Percentiles rank a stretch among this genome's conserved stretches.
These are phyloP conservation scores for Boletus rex-veris DNA, from an alignment of 768 basidiomycete species.

Conservation along the genomic window DNA sequence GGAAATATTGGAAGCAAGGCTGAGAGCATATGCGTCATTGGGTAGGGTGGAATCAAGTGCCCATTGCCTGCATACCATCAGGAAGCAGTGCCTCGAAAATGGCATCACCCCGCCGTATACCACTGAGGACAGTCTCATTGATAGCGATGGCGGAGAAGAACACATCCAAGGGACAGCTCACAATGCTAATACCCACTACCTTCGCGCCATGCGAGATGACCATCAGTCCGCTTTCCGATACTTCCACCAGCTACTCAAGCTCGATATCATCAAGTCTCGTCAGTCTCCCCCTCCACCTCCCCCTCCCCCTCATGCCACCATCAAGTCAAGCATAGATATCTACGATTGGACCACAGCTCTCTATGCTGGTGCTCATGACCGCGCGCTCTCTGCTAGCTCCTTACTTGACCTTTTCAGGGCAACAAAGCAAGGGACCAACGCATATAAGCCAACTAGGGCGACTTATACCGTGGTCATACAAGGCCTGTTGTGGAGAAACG, in stretches of 20 bases:
- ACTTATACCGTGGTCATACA: constrained; percentile 55
- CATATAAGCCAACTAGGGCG: constrained; percentile 40
- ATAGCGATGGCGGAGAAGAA: not conserved
- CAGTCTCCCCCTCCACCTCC: not conserved
- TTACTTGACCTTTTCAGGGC: constrained; percentile 40
- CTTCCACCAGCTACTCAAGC: constrained; percentile 37
- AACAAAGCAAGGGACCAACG: constrained; percentile 22
- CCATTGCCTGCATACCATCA: constrained; percentile 40
- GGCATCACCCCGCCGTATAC: constrained; percentile 22
- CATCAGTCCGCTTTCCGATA: constrained; percentile 46
- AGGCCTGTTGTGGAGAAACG: constrained; percentile 45
- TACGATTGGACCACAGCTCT: constrained; percentile 49
- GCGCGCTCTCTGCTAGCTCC: constrained; percentile 23
- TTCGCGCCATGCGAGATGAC: constrained; percentile 40
- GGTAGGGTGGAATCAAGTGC: constrained; percentile 39
- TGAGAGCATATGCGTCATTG: constrained; percentile 19
- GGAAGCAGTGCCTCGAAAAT: constrained; percentile 21
- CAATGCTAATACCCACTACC: constrained; percentile 41
- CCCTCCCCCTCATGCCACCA: not conserved
- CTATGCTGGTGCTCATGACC: constrained; percentile 43
- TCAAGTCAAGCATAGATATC: constrained; percentile 36
- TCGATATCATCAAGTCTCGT: constrained; percentile 19
- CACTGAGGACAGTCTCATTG: not conserved
- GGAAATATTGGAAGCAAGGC: constrained; percentile 13
- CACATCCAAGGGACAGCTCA: constrained; percentile 23